A percentile compares a stretch with the other conserved stretches of the same genome.
These are phyloP conservation scores for Fonsecaea monophora DNA, from an alignment of 2,329 filamentous ascomycete species.

Conservation along the genomic window DNA sequence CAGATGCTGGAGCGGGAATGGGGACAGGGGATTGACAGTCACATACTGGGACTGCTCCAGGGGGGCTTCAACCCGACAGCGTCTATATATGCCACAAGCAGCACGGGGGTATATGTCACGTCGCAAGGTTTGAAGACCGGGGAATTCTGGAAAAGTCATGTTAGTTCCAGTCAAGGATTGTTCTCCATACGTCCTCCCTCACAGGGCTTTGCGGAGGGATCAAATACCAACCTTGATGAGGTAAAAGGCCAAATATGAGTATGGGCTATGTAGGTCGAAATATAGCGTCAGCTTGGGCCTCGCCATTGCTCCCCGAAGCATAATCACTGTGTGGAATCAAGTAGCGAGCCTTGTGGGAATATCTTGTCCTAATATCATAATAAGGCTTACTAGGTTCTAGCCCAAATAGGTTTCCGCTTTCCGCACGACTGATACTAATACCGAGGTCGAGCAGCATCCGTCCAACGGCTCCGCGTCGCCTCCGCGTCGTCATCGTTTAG, in stretches of 20 bases:
- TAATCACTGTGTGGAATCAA: background rate
- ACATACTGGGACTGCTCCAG: conserved; percentile 55
- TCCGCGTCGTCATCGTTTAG: background rate
- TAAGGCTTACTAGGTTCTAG: background rate
- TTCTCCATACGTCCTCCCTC: background rate
- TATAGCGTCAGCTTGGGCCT: conserved; percentile 62
- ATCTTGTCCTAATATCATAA: background rate
- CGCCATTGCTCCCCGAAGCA: conserved; percentile 47
- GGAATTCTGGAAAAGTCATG: conserved; percentile 54
- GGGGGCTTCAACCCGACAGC: conserved; percentile 61
- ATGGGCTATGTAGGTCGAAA: conserved; percentile 65
- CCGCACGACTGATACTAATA: background rate
- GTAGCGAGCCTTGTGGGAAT: background rate
- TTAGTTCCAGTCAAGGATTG: background rate
- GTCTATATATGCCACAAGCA: conserved; percentile 66
- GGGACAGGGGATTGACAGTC: background rate
- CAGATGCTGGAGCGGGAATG: too few species aligned
- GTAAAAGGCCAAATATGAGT: conserved; percentile 66
- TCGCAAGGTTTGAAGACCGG: conserved; percentile 62
- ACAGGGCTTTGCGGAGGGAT: background rate
- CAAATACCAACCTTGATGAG: conserved; percentile 56
- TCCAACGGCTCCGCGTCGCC: conserved; percentile 12
- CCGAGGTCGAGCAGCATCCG: background rate
- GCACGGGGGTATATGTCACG: conserved; percentile 65
- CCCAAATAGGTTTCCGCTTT: background rate